Evolutionary conservation across 306 rosid species (phyloP).

Genomic region (Quercus berberidifolia): DNA sequence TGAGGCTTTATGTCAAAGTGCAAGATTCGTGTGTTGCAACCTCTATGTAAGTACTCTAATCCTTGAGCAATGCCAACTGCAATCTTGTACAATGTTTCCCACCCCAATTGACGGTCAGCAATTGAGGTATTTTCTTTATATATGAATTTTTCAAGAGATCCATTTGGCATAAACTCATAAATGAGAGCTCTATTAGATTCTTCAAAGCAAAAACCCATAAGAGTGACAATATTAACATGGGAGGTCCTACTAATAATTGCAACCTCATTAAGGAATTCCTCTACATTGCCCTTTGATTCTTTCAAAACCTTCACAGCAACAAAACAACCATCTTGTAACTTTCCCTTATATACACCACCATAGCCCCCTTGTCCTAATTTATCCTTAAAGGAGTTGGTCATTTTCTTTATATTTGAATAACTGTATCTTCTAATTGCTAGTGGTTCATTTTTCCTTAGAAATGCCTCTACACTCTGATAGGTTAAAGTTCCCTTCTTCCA

Average conservation of each 20-base stretch:
- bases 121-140: background rate
- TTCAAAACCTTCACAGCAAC: constrained; percentile 42
- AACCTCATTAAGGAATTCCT: constrained; percentile 40
- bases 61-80: constrained; percentile 26
- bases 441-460: background rate
- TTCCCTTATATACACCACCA: constrained; percentile 34
- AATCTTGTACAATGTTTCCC: constrained; percentile 12
- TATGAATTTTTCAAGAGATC: constrained; percentile 28
- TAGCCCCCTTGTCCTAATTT: constrained; percentile 45
- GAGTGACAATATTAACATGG: constrained; percentile 28
- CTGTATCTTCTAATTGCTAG: constrained; percentile 21
- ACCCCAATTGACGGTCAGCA: background rate
- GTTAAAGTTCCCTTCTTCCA: background rate
- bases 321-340: constrained; percentile 8
- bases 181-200: constrained; percentile 25
- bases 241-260: constrained; percentile 30
- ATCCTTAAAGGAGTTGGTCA: constrained; percentile 25
- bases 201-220: constrained; percentile 26
- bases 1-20: constrained; percentile 34
- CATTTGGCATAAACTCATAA: constrained; percentile 32
- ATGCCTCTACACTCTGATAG: background rate
- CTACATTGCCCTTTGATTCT: constrained; percentile 21
- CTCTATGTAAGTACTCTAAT: constrained; percentile 22
- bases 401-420: constrained; percentile 23
- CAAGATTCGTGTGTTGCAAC: constrained; percentile 17